phyloP scores from a whole-genome alignment of 331 rosid species.

The Rosa hybrid region DNA sequence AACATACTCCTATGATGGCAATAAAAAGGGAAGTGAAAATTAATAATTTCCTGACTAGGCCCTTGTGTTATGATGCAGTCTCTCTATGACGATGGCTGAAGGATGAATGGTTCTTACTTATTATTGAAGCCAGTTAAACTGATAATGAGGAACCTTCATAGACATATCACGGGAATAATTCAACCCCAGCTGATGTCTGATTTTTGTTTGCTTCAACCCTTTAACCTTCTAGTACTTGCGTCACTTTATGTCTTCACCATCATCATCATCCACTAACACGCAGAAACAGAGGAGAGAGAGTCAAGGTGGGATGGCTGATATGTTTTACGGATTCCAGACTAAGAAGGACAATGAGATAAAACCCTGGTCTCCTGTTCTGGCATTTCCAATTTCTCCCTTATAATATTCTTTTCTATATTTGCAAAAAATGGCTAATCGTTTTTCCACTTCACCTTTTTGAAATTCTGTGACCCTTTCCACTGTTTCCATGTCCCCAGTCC shows the following conservation, averaged over 20 bases:
- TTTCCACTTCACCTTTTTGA: conserved; percentile 57
- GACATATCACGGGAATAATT: conserved; percentile 10
- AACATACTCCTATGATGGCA: not conserved
- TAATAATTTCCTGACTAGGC: not conserved
- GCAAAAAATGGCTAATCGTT: conserved; percentile 39
- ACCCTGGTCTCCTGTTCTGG: conserved; percentile 41
- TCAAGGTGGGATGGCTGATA: conserved; percentile 30
- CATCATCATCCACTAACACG: conserved; percentile 40
- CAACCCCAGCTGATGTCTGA: conserved; percentile 20
- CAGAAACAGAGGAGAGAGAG: conserved; percentile 25
- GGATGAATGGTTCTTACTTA: conserved; percentile 8
- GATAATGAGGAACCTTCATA: conserved; percentile 10
- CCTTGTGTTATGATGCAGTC: conserved; percentile 6
- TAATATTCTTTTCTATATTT: conserved; percentile 45
- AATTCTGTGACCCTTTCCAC: conserved; percentile 38
- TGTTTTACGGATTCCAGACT: conserved; percentile 15
- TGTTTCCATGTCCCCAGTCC: conserved; percentile 32
- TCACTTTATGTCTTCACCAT: conserved; percentile 8
- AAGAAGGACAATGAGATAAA: conserved; percentile 50
- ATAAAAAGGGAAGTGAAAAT: not conserved
- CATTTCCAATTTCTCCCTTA: conserved; percentile 41
- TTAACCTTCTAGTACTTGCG: conserved; percentile 20
- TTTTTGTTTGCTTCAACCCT: conserved; percentile 14
- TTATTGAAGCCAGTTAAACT: not conserved
- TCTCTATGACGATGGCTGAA: not conserved